Percentiles rank a stretch among this genome's conserved stretches.
Conservation (phyloP, 805 yeast genomes). For the Aciculoconidium aculeatum region DNA sequence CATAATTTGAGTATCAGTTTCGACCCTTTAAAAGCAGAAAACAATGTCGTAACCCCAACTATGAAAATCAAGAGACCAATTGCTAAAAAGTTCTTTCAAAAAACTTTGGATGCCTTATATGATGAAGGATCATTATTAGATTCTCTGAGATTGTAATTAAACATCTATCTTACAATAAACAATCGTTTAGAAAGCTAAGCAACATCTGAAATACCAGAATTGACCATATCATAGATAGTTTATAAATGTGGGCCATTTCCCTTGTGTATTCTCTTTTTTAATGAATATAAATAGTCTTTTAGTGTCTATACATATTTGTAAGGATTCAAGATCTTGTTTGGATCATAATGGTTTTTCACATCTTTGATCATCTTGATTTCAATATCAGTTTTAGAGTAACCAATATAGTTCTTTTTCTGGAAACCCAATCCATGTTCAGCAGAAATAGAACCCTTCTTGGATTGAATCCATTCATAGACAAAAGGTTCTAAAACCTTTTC, state of each 20-base stretch:
- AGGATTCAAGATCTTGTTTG: conserved; percentile 88
- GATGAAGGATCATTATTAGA: conserved; percentile 27
- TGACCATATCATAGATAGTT: conserved; percentile 17
- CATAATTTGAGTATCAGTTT: conserved; percentile 23
- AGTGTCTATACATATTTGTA: conserved; percentile 72
- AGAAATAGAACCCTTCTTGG: conserved; percentile 77
- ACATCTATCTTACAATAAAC: too few species aligned
- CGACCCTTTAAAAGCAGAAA: conserved; percentile 43
- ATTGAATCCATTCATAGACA: conserved; percentile 83
- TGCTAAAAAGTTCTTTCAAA: conserved; percentile 23
- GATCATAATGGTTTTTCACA: conserved; percentile 80
- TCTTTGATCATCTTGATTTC: conserved; percentile 74
- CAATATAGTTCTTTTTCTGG: conserved; percentile 88
- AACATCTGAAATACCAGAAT: too few species aligned
- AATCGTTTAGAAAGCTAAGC: too few species aligned
- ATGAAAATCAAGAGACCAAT: conserved; percentile 43
- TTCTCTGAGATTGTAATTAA: background rate
- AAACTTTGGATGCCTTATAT: conserved; percentile 25
- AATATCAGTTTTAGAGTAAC: conserved; percentile 70
- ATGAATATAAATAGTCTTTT: background rate
- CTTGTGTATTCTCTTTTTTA: background rate
- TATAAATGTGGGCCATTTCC: conserved; percentile 10
- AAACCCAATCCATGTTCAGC: conserved; percentile 98
- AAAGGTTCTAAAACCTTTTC: conserved; percentile 87
- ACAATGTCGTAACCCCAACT: conserved; percentile 65